Conservation (phyloP, 371 early-diverging fungal species). For the Capillidium heterosporum region DNA sequence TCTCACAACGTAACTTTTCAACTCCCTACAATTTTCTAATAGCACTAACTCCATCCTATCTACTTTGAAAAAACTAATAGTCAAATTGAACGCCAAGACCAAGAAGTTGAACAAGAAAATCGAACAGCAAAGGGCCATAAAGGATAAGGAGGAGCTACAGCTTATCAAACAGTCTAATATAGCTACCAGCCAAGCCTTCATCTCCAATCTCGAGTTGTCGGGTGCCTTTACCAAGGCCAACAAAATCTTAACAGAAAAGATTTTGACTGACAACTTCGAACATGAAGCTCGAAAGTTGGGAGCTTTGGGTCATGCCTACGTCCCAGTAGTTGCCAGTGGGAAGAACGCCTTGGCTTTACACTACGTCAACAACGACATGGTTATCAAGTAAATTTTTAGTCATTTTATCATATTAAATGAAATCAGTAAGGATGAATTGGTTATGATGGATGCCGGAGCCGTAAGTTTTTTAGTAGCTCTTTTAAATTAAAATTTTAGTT, state of each 20-base stretch:
- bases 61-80: background rate
- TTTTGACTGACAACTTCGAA: constrained; percentile 60
- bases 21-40: background rate
- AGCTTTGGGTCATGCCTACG: constrained; percentile 68
- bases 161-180: constrained; percentile 7
- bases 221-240: background rate
- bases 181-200: constrained; percentile 5
- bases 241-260: constrained; percentile 42
- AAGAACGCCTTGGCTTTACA: constrained; percentile 80
- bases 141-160: constrained; percentile 46
- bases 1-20: background rate
- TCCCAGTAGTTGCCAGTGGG: constrained; percentile 93
- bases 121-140: constrained; percentile 31
- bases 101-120: constrained; percentile 59
- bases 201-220: background rate
- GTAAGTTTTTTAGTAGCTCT: constrained; percentile 13
- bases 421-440: constrained; percentile 54
- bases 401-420: background rate
- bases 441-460: constrained; percentile 86
- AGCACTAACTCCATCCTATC: background rate
- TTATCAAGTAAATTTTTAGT: constrained; percentile 22
- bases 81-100: constrained; percentile 32
- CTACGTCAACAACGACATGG: constrained; percentile 75
- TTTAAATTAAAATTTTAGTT: constrained; percentile 21
- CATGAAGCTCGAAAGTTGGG: constrained; percentile 49